phyloP scores from a whole-genome alignment of 306 rosid species.

The Arachis hypogaea region DNA sequence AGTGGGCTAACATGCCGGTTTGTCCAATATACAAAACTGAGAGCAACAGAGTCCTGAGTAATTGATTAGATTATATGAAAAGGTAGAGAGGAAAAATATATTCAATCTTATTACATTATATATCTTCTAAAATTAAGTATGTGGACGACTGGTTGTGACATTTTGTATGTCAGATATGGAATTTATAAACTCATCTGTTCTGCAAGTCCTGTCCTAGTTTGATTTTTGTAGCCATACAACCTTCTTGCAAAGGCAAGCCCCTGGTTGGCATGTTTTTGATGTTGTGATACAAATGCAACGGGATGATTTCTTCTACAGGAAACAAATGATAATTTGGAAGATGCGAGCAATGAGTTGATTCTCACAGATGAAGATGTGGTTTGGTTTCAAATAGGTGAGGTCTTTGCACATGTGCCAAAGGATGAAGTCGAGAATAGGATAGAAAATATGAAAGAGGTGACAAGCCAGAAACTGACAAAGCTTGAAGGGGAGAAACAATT shows the following conservation, averaged over 20 bases:
- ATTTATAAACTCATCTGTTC: background rate
- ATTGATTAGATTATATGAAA: background rate
- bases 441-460: conserved; percentile 74
- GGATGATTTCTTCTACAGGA: conserved; percentile 50
- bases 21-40: background rate
- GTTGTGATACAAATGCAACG: background rate
- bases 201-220: background rate
- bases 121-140: conserved; percentile 8
- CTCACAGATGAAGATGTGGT: conserved; percentile 88
- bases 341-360: conserved; percentile 89
- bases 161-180: background rate
- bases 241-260: conserved; percentile 23
- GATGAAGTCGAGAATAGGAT: conserved; percentile 88
- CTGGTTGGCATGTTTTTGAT: background rate
- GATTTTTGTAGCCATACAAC: conserved; percentile 15
- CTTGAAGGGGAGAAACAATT: conserved; percentile 75
- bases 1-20: background rate
- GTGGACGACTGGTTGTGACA: conserved; percentile 9
- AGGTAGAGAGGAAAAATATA: background rate
- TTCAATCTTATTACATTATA: background rate
- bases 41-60: background rate
- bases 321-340: conserved; percentile 83
- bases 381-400: conserved; percentile 90
- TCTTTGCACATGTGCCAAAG: conserved; percentile 84
- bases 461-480: conserved; percentile 67